Evolutionary conservation across 768 basidiomycete genomes (phyloP).

Genomic region (Hypholoma fasciculare): DNA sequence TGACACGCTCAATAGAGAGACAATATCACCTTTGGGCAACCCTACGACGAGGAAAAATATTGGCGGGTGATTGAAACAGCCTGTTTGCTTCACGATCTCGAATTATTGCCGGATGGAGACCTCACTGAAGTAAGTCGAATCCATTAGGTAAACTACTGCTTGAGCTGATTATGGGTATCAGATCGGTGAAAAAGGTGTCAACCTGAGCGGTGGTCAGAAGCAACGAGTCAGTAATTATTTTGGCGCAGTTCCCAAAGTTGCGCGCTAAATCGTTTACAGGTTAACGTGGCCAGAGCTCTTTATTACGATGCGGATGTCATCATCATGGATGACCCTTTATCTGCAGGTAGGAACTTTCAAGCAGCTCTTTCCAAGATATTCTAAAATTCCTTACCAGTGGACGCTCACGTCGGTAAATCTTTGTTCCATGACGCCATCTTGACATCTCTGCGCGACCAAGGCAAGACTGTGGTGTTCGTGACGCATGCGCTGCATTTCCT

Average conservation of each 20-base stretch:
- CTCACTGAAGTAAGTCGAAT: conserved; percentile 56
- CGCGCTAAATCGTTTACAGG: conserved; percentile 24
- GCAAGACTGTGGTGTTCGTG: conserved; percentile 80
- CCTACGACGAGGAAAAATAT: conserved; percentile 64
- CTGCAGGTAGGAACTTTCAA: conserved; percentile 45
- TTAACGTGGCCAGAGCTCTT: conserved; percentile 71
- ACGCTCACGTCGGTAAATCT: conserved; percentile 72
- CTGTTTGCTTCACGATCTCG: conserved; percentile 62
- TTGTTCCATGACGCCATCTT: conserved; percentile 70
- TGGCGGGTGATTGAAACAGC: conserved; percentile 62
- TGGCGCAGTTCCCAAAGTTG: background rate
- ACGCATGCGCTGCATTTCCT: conserved; percentile 89
- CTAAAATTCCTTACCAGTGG: conserved; percentile 43
- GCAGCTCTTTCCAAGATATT: background rate
- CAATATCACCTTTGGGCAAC: conserved; percentile 67
- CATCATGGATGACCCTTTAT: conserved; percentile 65
- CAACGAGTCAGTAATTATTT: conserved; percentile 38
- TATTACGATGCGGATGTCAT: conserved; percentile 66
- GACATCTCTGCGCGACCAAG: conserved; percentile 32
- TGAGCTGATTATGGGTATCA: conserved; percentile 18
- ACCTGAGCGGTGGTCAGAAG: conserved; percentile 66
- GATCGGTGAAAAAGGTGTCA: conserved; percentile 76
- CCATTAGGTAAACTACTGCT: background rate
- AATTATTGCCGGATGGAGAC: conserved; percentile 69
- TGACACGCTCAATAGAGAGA: conserved; percentile 41